These are phyloP conservation scores for Plantago coronopus DNA, from an alignment of 305 asterid genomes.

Conservation along the genomic window DNA sequence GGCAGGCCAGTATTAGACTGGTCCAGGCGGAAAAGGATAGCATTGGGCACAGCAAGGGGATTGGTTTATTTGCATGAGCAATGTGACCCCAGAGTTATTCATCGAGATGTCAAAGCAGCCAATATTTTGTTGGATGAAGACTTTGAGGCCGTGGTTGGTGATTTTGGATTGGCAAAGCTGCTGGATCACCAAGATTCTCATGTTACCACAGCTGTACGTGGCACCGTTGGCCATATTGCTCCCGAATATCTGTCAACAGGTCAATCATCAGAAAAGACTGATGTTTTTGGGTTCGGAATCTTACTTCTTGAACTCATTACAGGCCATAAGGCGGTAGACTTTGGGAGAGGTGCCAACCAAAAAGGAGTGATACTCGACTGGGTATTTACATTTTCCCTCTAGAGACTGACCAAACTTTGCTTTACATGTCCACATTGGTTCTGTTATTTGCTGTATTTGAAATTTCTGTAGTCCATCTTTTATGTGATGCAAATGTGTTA, in stretches of 20 bases:
- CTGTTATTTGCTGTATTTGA: too few species aligned
- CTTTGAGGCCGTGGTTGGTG: slow-evolving; percentile 96
- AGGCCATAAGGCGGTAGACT: slow-evolving; percentile 87
- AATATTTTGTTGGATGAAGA: slow-evolving; percentile 90
- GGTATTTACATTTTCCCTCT: slow-evolving; percentile 33
- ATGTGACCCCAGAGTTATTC: slow-evolving; percentile 90
- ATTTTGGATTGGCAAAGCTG: slow-evolving; percentile 92
- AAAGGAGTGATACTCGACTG: slow-evolving; percentile 86
- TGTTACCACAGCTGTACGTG: slow-evolving; percentile 94
- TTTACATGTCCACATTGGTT: neutral
- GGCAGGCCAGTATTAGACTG: slow-evolving; percentile 88
- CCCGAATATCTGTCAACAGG: slow-evolving; percentile 92
- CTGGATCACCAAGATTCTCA: slow-evolving; percentile 90
- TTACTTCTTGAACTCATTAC: slow-evolving; percentile 89
- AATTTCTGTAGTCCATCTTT: too few species aligned
- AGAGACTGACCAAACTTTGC: neutral
- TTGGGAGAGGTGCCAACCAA: slow-evolving; percentile 71
- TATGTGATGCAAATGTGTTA: too few species aligned
- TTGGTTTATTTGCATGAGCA: slow-evolving; percentile 89
- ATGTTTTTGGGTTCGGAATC: slow-evolving; percentile 90
- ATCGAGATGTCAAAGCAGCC: slow-evolving; percentile 97
- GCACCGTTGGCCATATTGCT: slow-evolving; percentile 95
- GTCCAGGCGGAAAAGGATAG: slow-evolving; percentile 77
- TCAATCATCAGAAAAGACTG: slow-evolving; percentile 96
- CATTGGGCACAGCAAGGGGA: slow-evolving; percentile 92